Conservation (phyloP, 192 early-diverging fungal species). For the Rhizoclosmatium sp. region DNA sequence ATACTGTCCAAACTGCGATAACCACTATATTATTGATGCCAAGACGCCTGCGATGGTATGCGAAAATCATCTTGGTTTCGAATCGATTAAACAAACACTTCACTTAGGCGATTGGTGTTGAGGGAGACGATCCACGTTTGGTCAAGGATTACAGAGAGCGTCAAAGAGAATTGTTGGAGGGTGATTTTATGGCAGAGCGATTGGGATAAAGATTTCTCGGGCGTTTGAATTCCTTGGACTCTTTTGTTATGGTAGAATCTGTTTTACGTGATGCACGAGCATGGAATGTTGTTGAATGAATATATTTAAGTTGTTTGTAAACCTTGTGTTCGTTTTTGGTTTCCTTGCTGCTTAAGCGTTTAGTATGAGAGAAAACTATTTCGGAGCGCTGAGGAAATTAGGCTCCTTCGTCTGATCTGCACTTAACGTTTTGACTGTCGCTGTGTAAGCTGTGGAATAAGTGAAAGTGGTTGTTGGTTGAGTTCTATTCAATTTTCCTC, state of each 20-base stretch:
- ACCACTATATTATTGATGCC: constrained; percentile 94
- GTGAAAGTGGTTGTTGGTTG: no score
- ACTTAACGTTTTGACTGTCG: no score
- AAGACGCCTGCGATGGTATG: constrained; percentile 80
- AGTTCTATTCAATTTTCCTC: no score
- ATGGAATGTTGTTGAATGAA: neutral
- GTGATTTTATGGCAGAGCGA: constrained; percentile 58
- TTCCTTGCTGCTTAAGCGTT: neutral
- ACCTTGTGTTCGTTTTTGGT: neutral
- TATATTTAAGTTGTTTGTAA: neutral
- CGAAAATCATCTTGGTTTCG: neutral
- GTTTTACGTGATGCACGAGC: no score
- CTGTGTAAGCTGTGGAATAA: no score
- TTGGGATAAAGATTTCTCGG: constrained; percentile 40
- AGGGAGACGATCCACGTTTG: constrained; percentile 91
- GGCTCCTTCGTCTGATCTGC: no score
- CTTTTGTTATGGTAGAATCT: neutral
- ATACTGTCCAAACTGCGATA: constrained; percentile 98
- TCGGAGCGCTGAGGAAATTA: no score
- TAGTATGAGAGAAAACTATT: no score
- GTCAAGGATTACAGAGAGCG: constrained; percentile 51
- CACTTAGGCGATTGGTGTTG: constrained; percentile 76
- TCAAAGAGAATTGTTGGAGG: constrained; percentile 45
- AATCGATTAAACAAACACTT: neutral
- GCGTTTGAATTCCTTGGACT: neutral